A percentile compares a stretch with the other conserved stretches of the same genome.
Conservation (phyloP, 108 stramenopile genomes). For the Conticribra guillardii region DNA sequence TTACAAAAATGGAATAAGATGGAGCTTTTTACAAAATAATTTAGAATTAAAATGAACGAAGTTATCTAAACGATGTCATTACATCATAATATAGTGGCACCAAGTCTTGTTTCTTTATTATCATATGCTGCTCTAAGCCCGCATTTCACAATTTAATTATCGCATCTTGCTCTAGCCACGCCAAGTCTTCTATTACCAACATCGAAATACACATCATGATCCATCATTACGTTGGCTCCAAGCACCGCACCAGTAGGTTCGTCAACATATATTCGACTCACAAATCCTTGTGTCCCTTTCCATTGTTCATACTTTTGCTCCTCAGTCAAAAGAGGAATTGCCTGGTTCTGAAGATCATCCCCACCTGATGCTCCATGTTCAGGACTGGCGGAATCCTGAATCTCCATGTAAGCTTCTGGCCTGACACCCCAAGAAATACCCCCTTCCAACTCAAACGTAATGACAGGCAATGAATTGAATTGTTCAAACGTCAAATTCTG, state of each 20-base stretch:
- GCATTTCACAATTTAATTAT: conserved; percentile 1
- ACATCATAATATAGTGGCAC: too few relatives aligned
- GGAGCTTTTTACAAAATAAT: too few relatives aligned
- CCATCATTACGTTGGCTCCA: conserved; percentile 93
- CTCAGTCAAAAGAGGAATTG: too few relatives aligned
- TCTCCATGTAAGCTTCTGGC: conserved; percentile 79
- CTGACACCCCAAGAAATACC: conserved; percentile 45
- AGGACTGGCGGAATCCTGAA: conserved; percentile 15
- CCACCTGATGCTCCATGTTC: background rate
- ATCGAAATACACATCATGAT: conserved; percentile 93
- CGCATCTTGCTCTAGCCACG: conserved; percentile 65
- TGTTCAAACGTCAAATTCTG: conserved; percentile 59
- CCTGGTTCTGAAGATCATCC: background rate
- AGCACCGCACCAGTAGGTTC: conserved; percentile 91
- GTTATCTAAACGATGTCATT: too few relatives aligned
- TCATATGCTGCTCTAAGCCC: too few relatives aligned
- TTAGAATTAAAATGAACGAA: too few relatives aligned
- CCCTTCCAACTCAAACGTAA: conserved; percentile 60
- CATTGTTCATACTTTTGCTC: conserved; percentile 27
- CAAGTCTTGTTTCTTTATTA: too few relatives aligned
- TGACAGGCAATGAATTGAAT: conserved; percentile 57
- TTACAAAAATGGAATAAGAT: conserved; percentile 41
- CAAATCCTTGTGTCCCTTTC: conserved; percentile 52
- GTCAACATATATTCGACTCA: conserved; percentile 85
- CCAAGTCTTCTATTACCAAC: conserved; percentile 69